Conservation (phyloP, 2,329 filamentous ascomycete genomes). For the Fusarium sp. region DNA sequence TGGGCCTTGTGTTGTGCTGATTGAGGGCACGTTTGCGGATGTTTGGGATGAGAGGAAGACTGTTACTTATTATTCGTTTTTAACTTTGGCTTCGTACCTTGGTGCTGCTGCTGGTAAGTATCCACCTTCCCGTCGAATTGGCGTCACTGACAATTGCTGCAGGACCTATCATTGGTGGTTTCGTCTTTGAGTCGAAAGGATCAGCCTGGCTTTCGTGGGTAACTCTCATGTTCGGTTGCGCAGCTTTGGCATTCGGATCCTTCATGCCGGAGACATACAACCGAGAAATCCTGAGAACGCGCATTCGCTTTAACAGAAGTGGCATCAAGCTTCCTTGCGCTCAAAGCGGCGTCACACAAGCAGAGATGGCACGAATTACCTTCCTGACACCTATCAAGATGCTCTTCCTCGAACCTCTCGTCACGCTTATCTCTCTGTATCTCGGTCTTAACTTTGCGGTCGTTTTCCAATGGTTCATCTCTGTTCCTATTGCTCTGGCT, state of each 20-base stretch:
- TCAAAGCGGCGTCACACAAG: not conserved
- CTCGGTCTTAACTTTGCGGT: not conserved
- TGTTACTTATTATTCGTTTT: not conserved
- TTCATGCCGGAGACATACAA: constrained; percentile 12
- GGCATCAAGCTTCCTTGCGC: not conserved
- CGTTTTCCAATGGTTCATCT: not conserved
- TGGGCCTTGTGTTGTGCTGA: not conserved
- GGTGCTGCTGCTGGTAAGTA: not conserved
- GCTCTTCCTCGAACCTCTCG: not conserved
- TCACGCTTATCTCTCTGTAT: not conserved
- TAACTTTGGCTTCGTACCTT: not conserved
- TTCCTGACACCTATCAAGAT: not conserved
- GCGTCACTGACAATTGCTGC: fast-evolving
- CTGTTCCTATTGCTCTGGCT: not conserved
- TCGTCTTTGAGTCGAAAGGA: not conserved
- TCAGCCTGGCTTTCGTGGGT: constrained; percentile 6
- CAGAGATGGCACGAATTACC: not conserved
- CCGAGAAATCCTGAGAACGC: not conserved
- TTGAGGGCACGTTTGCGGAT: not conserved
- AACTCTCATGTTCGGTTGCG: not conserved
- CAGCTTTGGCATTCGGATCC: not conserved
- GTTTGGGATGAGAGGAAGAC: not conserved
- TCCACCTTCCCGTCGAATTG: fast-evolving
- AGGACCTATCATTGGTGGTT: not conserved
- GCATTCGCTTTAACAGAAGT: constrained; percentile 7